These are phyloP conservation scores for Quercus variabilis DNA, from an alignment of 306 rosid species.

Conservation along the genomic window DNA sequence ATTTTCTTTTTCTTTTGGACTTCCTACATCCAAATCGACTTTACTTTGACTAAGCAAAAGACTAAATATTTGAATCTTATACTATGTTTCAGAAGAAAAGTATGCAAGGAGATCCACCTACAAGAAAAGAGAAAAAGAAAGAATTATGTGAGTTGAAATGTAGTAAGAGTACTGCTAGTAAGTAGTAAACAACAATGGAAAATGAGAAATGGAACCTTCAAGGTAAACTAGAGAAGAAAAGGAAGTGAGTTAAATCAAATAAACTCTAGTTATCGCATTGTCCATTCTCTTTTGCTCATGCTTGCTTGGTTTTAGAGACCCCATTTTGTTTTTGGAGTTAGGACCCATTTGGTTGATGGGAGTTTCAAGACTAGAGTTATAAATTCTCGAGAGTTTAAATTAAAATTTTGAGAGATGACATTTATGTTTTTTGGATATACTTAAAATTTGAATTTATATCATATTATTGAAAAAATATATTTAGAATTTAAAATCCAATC, in stretches of 20 bases:
- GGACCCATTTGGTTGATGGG: not conserved
- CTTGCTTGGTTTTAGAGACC: not conserved
- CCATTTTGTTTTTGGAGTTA: not conserved
- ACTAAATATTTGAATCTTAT: not conserved
- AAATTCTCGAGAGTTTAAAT: too few relatives aligned
- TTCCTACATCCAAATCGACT: not conserved
- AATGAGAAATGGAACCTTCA: not conserved
- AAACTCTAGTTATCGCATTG: not conserved
- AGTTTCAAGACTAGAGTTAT: too few relatives aligned
- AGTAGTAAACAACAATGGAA: not conserved
- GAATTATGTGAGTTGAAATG: not conserved
- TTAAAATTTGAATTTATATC: too few relatives aligned
- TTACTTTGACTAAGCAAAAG: slow-evolving; percentile 1
- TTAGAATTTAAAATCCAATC: too few relatives aligned
- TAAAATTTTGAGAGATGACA: too few relatives aligned
- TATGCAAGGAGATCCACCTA: not conserved
- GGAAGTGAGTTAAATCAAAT: not conserved
- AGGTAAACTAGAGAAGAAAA: not conserved
- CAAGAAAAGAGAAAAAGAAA: not conserved
- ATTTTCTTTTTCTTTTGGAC: not conserved
- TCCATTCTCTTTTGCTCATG: not conserved
- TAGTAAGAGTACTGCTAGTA: not conserved
- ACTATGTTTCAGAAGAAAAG: not conserved
- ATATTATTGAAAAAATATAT: too few relatives aligned
- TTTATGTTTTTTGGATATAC: too few relatives aligned